Base-by-base conservation (phyloP, 2,329 filamentous ascomycete genomes). In the Akanthomyces muscarius region DNA sequence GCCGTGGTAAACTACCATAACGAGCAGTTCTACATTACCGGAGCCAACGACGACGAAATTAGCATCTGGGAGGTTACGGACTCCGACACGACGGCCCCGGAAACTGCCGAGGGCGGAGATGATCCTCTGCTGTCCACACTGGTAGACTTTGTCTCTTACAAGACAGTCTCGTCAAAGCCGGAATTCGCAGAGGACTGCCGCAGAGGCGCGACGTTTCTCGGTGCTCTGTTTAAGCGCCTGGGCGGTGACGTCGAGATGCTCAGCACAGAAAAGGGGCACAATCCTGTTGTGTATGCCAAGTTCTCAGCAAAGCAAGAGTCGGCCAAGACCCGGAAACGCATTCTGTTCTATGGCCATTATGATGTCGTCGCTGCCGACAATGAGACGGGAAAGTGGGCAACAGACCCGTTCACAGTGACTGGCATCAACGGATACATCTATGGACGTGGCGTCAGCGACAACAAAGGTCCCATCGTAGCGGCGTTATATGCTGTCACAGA, bases 261-360 rank as follows among this genome's bases (percentile, higher is more conserved):
- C n/a, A 91, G 90, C 64, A 91, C 92, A 0, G 86, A 89, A 41
- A 86, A 90, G 68, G 81, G 83, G 36, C 89, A 91, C 69, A 98
- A 98, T 71, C 95, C 95, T 0, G 89, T 99, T n/a, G 92, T 99
- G 0, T 89, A 90, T 68, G 95, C 95, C 47, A 90, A 89, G 64
- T 99, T 99, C 73, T 85, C 86, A 51, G 92, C 89, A 4, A 95
- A 88, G 74, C 86, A 83, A 65, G 82, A 86, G 13, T 84, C 86
- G 1, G 78, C 85, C 0, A 82, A 84, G 30, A 80, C 85, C 30
- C 85, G 91, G 21, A 97, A 95, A 77, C 92, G 91, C 36, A 91
- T 98, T 10, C 79, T 99, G 0, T 99, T 99, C 73, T 99, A 99
- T 71, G 95, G 96, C 0, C 95, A 99, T 73, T 99, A 99, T 78